Conservation (phyloP, 768 basidiomycete genomes). For the Kwoniella pini region DNA sequence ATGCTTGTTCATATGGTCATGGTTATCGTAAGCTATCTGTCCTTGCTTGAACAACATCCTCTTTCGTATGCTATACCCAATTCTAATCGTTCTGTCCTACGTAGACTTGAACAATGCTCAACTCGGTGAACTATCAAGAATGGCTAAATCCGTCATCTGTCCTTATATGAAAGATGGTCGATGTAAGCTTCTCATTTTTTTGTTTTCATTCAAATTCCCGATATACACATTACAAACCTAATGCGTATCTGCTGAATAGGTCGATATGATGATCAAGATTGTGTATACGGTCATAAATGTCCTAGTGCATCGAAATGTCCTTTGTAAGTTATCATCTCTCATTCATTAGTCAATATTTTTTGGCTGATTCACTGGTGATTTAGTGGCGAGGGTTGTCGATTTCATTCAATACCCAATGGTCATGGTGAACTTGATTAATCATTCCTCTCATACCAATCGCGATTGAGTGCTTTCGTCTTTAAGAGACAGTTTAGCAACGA, state of each 20-base stretch:
- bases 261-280: conserved; percentile 37
- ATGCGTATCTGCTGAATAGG: no score
- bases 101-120: conserved; percentile 36
- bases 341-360: no score
- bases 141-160: conserved; percentile 47
- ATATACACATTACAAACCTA: no score
- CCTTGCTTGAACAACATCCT: no score
- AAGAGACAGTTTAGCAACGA: no score
- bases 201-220: no score
- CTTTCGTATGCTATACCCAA: no score
- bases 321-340: conserved; percentile 7
- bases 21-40: conserved; percentile 36
- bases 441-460: background rate
- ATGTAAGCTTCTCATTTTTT: conserved; percentile 27
- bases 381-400: no score
- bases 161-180: conserved; percentile 34
- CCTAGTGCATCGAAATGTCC: conserved; percentile 35
- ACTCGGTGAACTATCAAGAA: conserved; percentile 32
- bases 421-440: background rate
- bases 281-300: conserved; percentile 48
- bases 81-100: no score
- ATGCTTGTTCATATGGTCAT: conserved; percentile 42
- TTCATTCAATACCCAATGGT: no score
- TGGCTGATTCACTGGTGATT: no score
- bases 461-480: no score